Percentiles rank a stretch among this genome's conserved stretches.
phyloP scores from a whole-genome alignment of 305 asterid species.

The Solanum aculeatissimum region DNA sequence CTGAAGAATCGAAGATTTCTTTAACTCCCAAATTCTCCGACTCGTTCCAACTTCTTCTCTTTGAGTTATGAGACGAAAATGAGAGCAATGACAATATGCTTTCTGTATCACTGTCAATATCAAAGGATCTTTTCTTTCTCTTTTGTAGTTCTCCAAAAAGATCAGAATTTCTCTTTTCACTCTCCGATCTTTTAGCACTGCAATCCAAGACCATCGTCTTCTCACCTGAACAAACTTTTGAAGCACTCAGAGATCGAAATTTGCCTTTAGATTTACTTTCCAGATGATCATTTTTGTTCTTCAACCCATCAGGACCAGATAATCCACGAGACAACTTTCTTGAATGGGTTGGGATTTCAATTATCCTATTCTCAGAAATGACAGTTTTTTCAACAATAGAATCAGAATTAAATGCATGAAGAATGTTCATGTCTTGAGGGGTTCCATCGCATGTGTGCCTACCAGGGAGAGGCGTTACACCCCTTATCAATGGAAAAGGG shows the following conservation, averaged over 20 bases:
- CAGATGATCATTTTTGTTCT: conserved; percentile 8
- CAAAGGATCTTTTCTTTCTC: conserved; percentile 18
- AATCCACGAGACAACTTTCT: conserved; percentile 12
- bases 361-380: conserved; percentile 39
- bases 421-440: conserved; percentile 38
- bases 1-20: conserved; percentile 46
- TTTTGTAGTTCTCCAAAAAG: not conserved
- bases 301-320: conserved; percentile 20
- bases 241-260: conserved; percentile 27
- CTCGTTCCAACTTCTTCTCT: conserved; percentile 70
- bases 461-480: conserved; percentile 53
- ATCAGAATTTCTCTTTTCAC: not conserved
- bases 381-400: conserved; percentile 50
- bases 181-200: not conserved
- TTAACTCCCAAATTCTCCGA: conserved; percentile 42
- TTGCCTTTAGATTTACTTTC: conserved; percentile 11
- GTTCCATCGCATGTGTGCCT: conserved; percentile 39
- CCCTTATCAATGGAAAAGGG: conserved; percentile 54
- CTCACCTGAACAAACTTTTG: conserved; percentile 16
- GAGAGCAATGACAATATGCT: conserved; percentile 27
- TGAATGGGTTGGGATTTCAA: conserved; percentile 4
- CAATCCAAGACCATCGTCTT: not conserved
- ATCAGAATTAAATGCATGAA: conserved; percentile 19
- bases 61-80: conserved; percentile 8
- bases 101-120: conserved; percentile 39